Conservation (phyloP, 2,329 filamentous ascomycete genomes). For the Capronia coronata region DNA sequence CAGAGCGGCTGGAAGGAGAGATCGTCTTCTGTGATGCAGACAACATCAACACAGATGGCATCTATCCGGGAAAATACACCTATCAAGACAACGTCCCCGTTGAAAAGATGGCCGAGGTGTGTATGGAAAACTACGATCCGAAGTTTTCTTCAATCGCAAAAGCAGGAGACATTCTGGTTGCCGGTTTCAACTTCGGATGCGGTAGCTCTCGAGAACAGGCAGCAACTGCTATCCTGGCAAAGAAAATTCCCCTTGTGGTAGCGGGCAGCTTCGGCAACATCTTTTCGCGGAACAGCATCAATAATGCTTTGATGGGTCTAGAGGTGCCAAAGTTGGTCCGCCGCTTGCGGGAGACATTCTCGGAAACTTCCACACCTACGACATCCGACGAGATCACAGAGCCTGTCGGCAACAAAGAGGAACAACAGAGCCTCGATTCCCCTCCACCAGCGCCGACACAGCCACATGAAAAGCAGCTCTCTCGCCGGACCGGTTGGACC, state of each 20-base stretch:
- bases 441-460: constrained; percentile 40
- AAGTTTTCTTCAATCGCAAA: constrained; percentile 59
- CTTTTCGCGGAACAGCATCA: constrained; percentile 57
- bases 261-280: constrained; percentile 78
- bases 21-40: constrained; percentile 81
- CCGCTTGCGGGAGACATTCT: constrained; percentile 34
- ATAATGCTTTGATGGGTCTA: constrained; percentile 37
- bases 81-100: constrained; percentile 77
- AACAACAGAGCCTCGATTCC: constrained; percentile 44
- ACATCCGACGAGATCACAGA: constrained; percentile 40
- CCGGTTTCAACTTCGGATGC: constrained; percentile 84
- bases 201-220: constrained; percentile 78
- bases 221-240: constrained; percentile 77
- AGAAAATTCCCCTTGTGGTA: constrained; percentile 71
- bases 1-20: constrained; percentile 73
- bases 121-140: constrained; percentile 90
- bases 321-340: constrained; percentile 35
- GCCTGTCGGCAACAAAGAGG: constrained; percentile 36
- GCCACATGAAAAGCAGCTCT: constrained; percentile 51
- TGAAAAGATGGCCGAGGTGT: constrained; percentile 78
- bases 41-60: constrained; percentile 86
- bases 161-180: constrained; percentile 71
- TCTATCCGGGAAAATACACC: constrained; percentile 70
- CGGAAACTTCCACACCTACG: constrained; percentile 38
- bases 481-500: constrained; percentile 74